Evolutionary conservation across 805 yeast genomes (phyloP).

Genomic region (Lipomyces chichibuensis): DNA sequence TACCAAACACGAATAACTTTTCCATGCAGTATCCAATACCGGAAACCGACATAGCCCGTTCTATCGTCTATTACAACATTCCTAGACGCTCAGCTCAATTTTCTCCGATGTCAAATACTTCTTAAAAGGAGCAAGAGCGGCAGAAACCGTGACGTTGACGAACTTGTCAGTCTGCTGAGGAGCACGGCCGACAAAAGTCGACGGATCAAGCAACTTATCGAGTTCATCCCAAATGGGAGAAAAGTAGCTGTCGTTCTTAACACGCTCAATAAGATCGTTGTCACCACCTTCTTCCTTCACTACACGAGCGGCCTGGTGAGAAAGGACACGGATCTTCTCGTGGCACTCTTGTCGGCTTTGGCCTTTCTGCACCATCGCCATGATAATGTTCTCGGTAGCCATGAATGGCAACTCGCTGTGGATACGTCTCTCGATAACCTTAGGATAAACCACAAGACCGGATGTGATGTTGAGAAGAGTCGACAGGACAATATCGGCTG

Average conservation of each 20-base stretch:
- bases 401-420: constrained; percentile 93
- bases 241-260: constrained; percentile 48
- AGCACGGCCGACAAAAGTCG: constrained; percentile 97
- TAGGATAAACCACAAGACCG: constrained; percentile 96
- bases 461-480: constrained; percentile 90
- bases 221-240: constrained; percentile 85
- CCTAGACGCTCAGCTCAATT: constrained; percentile 77
- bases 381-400: constrained; percentile 98
- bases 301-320: constrained; percentile 96
- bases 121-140: constrained; percentile 74
- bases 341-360: constrained; percentile 98
- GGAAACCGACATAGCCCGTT: not conserved
- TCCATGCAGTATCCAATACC: not conserved
- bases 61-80: not conserved
- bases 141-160: constrained; percentile 77
- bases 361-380: constrained; percentile 99
- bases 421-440: constrained; percentile 97
- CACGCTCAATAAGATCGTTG: constrained; percentile 72
- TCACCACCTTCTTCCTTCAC: constrained; percentile 99
- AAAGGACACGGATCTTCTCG: constrained; percentile 93
- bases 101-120: constrained; percentile 62
- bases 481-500: constrained; percentile 89
- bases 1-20: not conserved
- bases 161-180: constrained; percentile 97
- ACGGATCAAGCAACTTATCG: constrained; percentile 80